phyloP scores from a whole-genome alignment of 1,139 yeast species.

The Geotrichum australiense region DNA sequence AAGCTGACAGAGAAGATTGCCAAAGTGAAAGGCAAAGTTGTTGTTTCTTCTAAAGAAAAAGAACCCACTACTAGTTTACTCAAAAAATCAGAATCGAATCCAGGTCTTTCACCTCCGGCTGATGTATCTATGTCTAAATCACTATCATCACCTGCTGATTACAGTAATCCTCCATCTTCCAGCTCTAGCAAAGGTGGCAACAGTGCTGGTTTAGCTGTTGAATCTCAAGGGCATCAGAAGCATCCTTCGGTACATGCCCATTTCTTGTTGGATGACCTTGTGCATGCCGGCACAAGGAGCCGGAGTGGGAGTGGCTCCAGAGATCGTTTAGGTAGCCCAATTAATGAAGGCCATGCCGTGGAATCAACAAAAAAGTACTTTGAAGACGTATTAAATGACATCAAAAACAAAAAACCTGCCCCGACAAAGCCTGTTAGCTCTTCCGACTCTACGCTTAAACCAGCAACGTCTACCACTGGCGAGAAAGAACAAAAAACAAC shows the following conservation, averaged over 20 bases:
- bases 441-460: background rate
- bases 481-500: no score
- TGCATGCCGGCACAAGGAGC: conserved; percentile 42
- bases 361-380: conserved; percentile 2
- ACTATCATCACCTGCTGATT: background rate
- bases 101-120: no score
- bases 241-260: conserved; percentile 72
- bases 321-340: conserved; percentile 1
- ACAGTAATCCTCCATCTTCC: conserved; percentile 1
- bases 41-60: conserved; percentile 9
- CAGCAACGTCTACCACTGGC: no score
- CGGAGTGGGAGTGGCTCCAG: conserved; percentile 37
- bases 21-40: conserved; percentile 19
- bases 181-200: background rate
- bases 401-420: no score
- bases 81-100: conserved; percentile 2
- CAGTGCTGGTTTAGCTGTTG: background rate
- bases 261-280: conserved; percentile 64
- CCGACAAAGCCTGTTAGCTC: no score
- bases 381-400: conserved; percentile 2
- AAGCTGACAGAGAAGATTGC: conserved; percentile 18
- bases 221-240: conserved; percentile 40
- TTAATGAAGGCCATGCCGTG: background rate
- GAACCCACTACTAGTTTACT: conserved; percentile 14
- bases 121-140: background rate